Evolutionary conservation across 495 filamentous ascomycete species (phyloP).

Genomic region (Rusavskia elegans): DNA sequence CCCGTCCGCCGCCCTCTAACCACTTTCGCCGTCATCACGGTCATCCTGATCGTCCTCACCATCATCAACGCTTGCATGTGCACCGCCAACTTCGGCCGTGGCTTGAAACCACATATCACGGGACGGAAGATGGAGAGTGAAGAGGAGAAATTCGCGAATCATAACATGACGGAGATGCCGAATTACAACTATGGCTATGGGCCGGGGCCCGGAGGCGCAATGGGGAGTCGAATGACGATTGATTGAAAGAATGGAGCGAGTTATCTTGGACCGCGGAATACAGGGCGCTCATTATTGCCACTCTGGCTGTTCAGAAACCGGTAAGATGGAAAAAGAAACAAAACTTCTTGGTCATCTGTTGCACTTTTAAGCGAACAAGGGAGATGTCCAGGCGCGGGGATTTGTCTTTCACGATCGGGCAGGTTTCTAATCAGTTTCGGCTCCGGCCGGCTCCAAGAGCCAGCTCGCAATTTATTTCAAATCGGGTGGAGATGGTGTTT

Average conservation of each 20-base stretch:
- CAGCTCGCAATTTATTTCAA: too few relatives aligned
- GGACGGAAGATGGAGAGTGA: conserved; percentile 41
- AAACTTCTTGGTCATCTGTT: too few relatives aligned
- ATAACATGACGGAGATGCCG: conserved; percentile 52
- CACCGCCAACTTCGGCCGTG: conserved; percentile 78
- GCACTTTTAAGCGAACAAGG: too few relatives aligned
- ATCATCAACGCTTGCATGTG: conserved; percentile 80
- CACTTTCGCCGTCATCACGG: conserved; percentile 83
- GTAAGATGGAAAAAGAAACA: too few relatives aligned
- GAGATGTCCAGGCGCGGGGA: too few relatives aligned
- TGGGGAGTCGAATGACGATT: conserved; percentile 65
- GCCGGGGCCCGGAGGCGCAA: conserved; percentile 26
- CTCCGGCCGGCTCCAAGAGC: too few relatives aligned
- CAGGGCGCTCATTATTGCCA: too few relatives aligned
- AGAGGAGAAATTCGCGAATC: conserved; percentile 41
- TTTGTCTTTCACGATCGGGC: too few relatives aligned
- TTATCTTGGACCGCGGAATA: too few relatives aligned
- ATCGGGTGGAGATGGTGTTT: too few relatives aligned
- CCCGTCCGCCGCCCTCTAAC: conserved; percentile 70
- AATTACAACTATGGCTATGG: conserved; percentile 25
- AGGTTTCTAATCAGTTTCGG: too few relatives aligned
- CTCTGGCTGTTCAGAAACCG: too few relatives aligned
- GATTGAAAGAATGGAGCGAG: conserved; percentile 31
- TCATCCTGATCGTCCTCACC: conserved; percentile 72
- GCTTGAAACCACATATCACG: conserved; percentile 74